Evolutionary conservation across 441 rosid genomes (phyloP).

Genomic region (Corymbia citriodora): DNA sequence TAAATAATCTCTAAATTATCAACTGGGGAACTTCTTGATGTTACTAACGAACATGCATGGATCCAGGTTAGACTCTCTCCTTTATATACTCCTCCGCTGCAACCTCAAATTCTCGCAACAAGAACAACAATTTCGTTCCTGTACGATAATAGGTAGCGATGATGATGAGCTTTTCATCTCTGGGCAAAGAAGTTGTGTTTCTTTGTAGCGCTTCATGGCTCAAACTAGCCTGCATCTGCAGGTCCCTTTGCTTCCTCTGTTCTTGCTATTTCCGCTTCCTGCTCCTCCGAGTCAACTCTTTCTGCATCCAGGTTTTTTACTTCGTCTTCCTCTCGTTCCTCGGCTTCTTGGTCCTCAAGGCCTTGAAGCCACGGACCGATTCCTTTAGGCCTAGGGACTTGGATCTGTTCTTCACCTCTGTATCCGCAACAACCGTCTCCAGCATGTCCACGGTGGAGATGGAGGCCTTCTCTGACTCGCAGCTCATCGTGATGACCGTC

Average conservation of each 20-base stretch:
- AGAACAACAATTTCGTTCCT: neutral
- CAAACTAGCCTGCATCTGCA: neutral
- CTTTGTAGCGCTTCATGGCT: neutral
- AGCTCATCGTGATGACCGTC: slow-evolving; percentile 42
- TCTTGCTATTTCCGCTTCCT: neutral
- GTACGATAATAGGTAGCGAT: neutral
- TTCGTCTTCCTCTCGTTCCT: slow-evolving; percentile 15
- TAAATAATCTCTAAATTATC: neutral
- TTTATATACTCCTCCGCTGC: neutral
- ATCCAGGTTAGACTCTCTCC: neutral
- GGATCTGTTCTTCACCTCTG: slow-evolving; percentile 66
- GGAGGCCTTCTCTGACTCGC: slow-evolving; percentile 62
- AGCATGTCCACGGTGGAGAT: slow-evolving; percentile 69
- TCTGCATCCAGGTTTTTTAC: slow-evolving; percentile 24
- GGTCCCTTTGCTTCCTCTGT: neutral
- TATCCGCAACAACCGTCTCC: slow-evolving; percentile 58
- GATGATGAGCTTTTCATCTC: neutral
- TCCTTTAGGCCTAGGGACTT: slow-evolving; percentile 17
- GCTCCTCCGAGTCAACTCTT: slow-evolving; percentile 1
- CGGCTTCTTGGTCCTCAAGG: slow-evolving; percentile 35
- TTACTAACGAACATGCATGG: neutral
- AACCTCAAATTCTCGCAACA: neutral
- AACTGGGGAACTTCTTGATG: neutral
- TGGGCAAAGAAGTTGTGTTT: neutral
- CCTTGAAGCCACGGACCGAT: slow-evolving; percentile 21